A percentile compares a stretch with the other conserved stretches of the same genome.
These are phyloP conservation scores for Lathyrus oleraceus DNA, from an alignment of 306 rosid species.

Conservation along the genomic window DNA sequence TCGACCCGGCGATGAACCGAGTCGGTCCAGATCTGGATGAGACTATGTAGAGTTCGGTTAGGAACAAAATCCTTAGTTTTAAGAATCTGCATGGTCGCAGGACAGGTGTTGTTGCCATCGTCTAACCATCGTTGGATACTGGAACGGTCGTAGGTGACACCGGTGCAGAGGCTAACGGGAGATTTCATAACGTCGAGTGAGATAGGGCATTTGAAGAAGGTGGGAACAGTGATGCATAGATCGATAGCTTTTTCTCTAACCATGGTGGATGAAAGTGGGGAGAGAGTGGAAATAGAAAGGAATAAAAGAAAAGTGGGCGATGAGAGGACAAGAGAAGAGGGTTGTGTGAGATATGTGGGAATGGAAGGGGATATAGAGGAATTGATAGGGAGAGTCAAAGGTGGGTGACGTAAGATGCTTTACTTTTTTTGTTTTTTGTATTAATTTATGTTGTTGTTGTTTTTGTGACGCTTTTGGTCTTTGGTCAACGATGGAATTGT, in stretches of 20 bases:
- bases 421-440: not conserved
- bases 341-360: constrained; percentile 35
- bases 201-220: constrained; percentile 74
- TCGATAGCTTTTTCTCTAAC: constrained; percentile 59
- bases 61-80: constrained; percentile 74
- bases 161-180: constrained; percentile 88
- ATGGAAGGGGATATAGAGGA: constrained; percentile 23
- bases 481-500: constrained; percentile 48
- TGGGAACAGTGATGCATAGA: constrained; percentile 63
- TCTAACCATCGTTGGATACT: constrained; percentile 96
- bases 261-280: constrained; percentile 35
- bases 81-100: constrained; percentile 94
- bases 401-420: constrained; percentile 58
- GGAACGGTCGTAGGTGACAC: constrained; percentile 90
- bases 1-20: constrained; percentile 43
- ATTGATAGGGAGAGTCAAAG: constrained; percentile 60
- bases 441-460: not conserved
- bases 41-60: constrained; percentile 75
- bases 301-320: constrained; percentile 4
- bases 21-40: constrained; percentile 91
- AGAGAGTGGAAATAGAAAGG: not conserved
- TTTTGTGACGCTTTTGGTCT: constrained; percentile 38
- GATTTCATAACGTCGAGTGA: constrained; percentile 81
- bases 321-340: constrained; percentile 29
- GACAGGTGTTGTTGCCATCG: constrained; percentile 88